Conservation (phyloP, 1,139 yeast genomes). For the Saccharomyces hybrid region DNA sequence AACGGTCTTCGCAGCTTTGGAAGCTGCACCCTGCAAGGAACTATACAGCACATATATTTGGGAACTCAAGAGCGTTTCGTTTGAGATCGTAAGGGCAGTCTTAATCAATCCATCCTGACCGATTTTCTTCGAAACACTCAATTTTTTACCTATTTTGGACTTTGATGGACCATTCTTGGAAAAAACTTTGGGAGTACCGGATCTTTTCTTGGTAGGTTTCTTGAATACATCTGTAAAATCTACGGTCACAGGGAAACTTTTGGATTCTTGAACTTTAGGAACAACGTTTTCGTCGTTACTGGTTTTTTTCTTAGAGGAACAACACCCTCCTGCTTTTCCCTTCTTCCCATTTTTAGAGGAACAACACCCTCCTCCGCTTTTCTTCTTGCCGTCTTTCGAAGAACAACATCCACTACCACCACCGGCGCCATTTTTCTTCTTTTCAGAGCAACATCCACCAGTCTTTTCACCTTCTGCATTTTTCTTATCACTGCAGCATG, state of each 20-base stretch:
- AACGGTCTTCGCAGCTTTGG: conserved; percentile 50
- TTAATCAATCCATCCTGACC: conserved; percentile 19
- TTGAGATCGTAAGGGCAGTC: conserved; percentile 31
- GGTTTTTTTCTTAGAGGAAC: conserved; percentile 9
- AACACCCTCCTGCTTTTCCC: conserved; percentile 7
- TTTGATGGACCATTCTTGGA: conserved; percentile 21
- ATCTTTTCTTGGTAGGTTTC: conserved; percentile 13
- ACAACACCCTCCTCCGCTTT: conserved; percentile 15
- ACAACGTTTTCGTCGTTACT: conserved; percentile 2
- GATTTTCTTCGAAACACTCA: conserved; percentile 1
- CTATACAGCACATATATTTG: conserved; percentile 64
- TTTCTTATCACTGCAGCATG: conserved; percentile 4
- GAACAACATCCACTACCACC: conserved; percentile 6
- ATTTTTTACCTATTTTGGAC: conserved; percentile 9
- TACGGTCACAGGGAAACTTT: conserved; percentile 31
- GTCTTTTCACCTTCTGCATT: conserved; percentile 1
- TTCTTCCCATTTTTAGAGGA: conserved; percentile 13
- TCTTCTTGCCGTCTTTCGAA: conserved; percentile 12
- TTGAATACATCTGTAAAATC: conserved; percentile 37
- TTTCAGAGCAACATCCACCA: conserved; percentile 3
- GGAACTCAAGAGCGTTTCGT: conserved; percentile 29
- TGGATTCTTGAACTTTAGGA: conserved; percentile 2
- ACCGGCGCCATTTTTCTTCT: conserved; percentile 1
- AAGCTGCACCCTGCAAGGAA: conserved; percentile 76
- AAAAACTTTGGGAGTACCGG: conserved; percentile 21